A percentile compares a stretch with the other conserved stretches of the same genome.
phyloP scores from a whole-genome alignment of 2,329 filamentous ascomycete species.

The Xylariaceae sp. region DNA sequence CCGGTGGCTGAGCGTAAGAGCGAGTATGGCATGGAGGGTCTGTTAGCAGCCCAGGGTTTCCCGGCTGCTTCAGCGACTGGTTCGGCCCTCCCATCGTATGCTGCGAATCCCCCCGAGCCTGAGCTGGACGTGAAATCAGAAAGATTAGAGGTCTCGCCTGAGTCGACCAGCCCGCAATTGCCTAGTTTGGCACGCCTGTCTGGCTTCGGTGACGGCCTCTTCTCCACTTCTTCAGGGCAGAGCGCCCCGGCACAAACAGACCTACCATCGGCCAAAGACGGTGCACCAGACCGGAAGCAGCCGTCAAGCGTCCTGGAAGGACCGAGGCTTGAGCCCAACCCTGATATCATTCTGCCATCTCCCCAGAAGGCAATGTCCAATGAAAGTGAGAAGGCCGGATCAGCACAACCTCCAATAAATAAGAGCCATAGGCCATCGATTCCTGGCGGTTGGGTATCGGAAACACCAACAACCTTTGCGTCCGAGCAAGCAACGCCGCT shows the following conservation, averaged over 20 bases:
- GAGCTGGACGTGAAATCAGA: slow-evolving; percentile 7
- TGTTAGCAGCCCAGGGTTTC: slow-evolving; percentile 13
- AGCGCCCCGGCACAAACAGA: slow-evolving; percentile 1
- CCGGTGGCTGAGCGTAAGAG: slow-evolving; percentile 51
- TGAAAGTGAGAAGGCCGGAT: no score
- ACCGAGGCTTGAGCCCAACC: slow-evolving; percentile 11
- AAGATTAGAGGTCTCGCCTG: slow-evolving; percentile 18
- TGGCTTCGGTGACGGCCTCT: slow-evolving; percentile 52
- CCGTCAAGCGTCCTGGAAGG: slow-evolving; percentile 14
- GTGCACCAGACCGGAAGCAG: slow-evolving; percentile 3
- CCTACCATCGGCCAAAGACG: background rate
- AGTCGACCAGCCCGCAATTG: slow-evolving; percentile 49
- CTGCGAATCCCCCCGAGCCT: slow-evolving; percentile 1
- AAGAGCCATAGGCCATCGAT: slow-evolving; percentile 18
- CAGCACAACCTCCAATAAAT: no score
- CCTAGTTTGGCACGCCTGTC: slow-evolving; percentile 53
- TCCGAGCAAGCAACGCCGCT: slow-evolving; percentile 17
- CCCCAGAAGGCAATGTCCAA: no score
- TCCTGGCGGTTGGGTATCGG: slow-evolving; percentile 24
- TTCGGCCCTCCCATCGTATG: no score
- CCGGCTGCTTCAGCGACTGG: background rate
- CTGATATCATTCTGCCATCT: slow-evolving; percentile 9
- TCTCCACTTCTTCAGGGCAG: slow-evolving; percentile 29
- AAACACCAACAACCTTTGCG: slow-evolving; percentile 14
- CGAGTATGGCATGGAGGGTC: slow-evolving; percentile 47